Evolutionary conservation across 257 asterid species (phyloP).

Genomic region (Jaltomata sinuosa): DNA sequence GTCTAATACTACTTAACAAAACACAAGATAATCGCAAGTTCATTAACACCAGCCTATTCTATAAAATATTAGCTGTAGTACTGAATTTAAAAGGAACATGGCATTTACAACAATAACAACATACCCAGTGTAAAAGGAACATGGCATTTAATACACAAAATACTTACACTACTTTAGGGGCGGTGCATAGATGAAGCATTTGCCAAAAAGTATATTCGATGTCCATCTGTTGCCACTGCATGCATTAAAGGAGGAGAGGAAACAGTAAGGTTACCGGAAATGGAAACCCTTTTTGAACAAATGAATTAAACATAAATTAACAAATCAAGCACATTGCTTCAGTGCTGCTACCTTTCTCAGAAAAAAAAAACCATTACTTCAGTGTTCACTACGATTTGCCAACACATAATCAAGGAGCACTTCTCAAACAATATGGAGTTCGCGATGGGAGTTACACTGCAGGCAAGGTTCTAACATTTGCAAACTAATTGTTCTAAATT

Average conservation of each 20-base stretch:
- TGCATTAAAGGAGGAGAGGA: neutral
- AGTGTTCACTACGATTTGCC: neutral
- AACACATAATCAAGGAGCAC: neutral
- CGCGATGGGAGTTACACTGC: neutral
- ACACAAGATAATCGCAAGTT: neutral
- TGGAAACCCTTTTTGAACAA: neutral
- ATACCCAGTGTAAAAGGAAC: neutral
- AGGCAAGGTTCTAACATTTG: neutral
- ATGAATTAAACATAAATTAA: neutral
- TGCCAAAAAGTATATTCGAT: conserved; percentile 98
- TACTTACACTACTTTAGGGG: conserved; percentile 99
- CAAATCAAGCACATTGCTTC: neutral
- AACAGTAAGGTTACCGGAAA: neutral
- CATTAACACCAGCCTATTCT: neutral
- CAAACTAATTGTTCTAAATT: neutral
- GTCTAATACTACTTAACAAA: neutral
- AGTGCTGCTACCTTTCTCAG: neutral
- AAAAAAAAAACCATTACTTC: neutral
- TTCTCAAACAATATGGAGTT: neutral
- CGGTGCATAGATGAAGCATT: conserved; percentile 94
- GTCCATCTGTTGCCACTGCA: conserved; percentile 99
- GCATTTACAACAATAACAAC: too few relatives aligned
- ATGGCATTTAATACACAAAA: neutral
- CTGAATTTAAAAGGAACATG: neutral
- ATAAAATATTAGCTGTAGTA: neutral